Base-by-base conservation (phyloP, 495 filamentous ascomycete species). In the Niebla homalea region DNA sequence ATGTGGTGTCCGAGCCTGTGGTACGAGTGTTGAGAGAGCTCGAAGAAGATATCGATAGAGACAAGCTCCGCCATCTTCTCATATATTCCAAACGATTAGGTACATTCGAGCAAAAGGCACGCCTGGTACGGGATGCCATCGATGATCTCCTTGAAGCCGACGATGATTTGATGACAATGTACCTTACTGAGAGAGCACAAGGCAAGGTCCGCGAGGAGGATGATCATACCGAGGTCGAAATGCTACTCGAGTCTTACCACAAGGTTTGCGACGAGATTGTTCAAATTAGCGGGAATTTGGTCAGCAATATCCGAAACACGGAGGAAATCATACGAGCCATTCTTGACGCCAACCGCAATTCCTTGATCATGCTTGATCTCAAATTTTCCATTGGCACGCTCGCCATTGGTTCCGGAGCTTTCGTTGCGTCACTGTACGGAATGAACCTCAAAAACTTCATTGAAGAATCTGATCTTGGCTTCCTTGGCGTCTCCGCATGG, bases 361-460 rank as follows among this genome's bases (percentile, higher is more conserved):
- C 87, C 18, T 84, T 98, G 57, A 98, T 98, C 93, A 78, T 97
- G 18, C 80, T 98, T 32, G 93, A 96, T 48, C 79, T 98, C 46
- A 94, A 94, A 63, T 94, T 98, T 69, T 90, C 84, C 60, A 90
- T 98, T 51, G 86, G 87, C 36, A 97, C 92, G 3, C 76, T 98
- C 10, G 88, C 88, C 2, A 78, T 98, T 26, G 89, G 85, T 49
- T 83, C 87, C 57, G 92, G 92, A 26, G 94, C 93, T 44, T 88
- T 97, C 60, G 77, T 94, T 61, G 92, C 92, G 23, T 88, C 87
- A n/a, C 80, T 97, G 12, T 97, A 97, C 71, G 92, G 92, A 57
- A 96, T 96, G 89, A 98, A 98, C 67, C 72, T 98, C 54, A 93
- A 94, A 62, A 97, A 97, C 66, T 98, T 97, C 65, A 83, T 97